These are phyloP conservation scores for Geotrichum bryndzae DNA, from an alignment of 1,139 yeast species.

Conservation along the genomic window DNA sequence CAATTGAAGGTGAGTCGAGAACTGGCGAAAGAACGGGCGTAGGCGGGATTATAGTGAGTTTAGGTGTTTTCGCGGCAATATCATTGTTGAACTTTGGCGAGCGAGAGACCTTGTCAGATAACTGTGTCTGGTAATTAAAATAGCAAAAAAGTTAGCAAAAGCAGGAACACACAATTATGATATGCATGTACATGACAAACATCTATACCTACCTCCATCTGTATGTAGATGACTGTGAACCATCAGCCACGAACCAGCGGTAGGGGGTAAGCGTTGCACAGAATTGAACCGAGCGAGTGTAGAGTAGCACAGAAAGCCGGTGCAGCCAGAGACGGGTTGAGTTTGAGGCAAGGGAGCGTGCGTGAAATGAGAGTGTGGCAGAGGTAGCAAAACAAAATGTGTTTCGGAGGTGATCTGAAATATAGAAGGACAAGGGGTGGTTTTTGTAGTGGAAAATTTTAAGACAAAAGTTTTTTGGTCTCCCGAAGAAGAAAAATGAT, in stretches of 20 bases:
- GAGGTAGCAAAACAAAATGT: background rate
- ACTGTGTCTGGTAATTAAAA: background rate
- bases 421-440: background rate
- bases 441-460: background rate
- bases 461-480: background rate
- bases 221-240: background rate
- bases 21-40: background rate
- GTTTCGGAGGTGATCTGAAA: background rate
- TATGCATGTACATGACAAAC: no score
- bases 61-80: background rate
- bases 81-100: background rate
- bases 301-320: background rate
- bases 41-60: background rate
- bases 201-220: background rate
- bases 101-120: background rate
- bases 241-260: background rate
- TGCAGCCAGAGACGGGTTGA: background rate
- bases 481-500: background rate
- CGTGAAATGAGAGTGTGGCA: background rate
- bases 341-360: background rate
- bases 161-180: background rate
- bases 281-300: background rate
- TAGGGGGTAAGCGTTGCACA: background rate
- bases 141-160: background rate
- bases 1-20: background rate